Evolutionary conservation across 805 yeast genomes (phyloP).

Genomic region (Metschnikowia matae): DNA sequence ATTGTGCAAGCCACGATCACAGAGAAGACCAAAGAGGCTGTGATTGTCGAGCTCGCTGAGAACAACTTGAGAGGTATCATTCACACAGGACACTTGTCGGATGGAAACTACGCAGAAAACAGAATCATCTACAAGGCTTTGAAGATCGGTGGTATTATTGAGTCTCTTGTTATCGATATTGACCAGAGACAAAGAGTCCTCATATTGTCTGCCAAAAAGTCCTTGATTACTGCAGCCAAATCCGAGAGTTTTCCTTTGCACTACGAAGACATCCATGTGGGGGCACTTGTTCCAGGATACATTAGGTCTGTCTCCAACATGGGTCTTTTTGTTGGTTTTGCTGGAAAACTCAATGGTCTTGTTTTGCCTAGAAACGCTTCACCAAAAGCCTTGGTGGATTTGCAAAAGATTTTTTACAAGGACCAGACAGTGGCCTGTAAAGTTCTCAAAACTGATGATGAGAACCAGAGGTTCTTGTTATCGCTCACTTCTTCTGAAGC

Average conservation of each 20-base stretch:
- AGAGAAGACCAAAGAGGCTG: slow-evolving; percentile 72
- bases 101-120: slow-evolving; percentile 69
- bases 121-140: slow-evolving; percentile 61
- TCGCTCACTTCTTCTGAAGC: slow-evolving; percentile 41
- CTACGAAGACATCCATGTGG: slow-evolving; percentile 54
- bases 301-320: slow-evolving; percentile 71
- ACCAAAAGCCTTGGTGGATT: slow-evolving; percentile 47
- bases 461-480: slow-evolving; percentile 65
- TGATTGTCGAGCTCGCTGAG: slow-evolving; percentile 55
- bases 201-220: slow-evolving; percentile 58
- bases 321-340: slow-evolving; percentile 84
- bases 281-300: slow-evolving; percentile 60
- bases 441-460: slow-evolving; percentile 65
- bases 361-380: slow-evolving; percentile 71
- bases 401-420: slow-evolving; percentile 49
- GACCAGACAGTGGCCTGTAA: slow-evolving; percentile 71
- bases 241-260: slow-evolving; percentile 49
- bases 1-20: slow-evolving; percentile 56
- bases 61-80: slow-evolving; percentile 63
- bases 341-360: slow-evolving; percentile 75
- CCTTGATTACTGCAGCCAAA: slow-evolving; percentile 63
- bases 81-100: slow-evolving; percentile 70
- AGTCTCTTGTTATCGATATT: slow-evolving; percentile 64
- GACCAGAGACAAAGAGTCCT: slow-evolving; percentile 58
- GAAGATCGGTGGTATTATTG: slow-evolving; percentile 57